A percentile compares a stretch with the other conserved stretches of the same genome.
Conservation (phyloP, 352 stramenopile species). For the Globisporangium mamillatum region DNA sequence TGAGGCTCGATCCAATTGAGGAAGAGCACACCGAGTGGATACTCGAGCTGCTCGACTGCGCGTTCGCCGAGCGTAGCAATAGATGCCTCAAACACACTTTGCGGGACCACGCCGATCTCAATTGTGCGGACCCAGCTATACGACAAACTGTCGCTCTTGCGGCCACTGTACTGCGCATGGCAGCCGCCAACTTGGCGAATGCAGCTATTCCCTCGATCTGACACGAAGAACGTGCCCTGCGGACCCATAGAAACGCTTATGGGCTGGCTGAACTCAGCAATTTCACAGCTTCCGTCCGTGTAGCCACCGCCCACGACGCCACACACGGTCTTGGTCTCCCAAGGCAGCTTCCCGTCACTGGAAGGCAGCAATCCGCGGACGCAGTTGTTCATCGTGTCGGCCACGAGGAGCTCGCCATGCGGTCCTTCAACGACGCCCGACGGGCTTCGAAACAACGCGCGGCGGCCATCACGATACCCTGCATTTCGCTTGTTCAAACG, state of each 20-base stretch:
- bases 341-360: conserved; percentile 12
- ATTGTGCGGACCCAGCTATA: conserved; percentile 47
- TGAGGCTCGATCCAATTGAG: not conserved
- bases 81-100: conserved; percentile 7
- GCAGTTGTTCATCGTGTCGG: conserved; percentile 62
- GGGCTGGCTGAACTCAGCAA: conserved; percentile 37
- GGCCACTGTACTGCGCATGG: conserved; percentile 11
- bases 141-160: conserved; percentile 16
- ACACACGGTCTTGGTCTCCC: conserved; percentile 32
- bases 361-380: conserved; percentile 32
- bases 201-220: conserved; percentile 40
- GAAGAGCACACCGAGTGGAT: conserved; percentile 15
- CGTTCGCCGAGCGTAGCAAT: not conserved
- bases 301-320: conserved; percentile 26
- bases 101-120: conserved; percentile 22
- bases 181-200: conserved; percentile 40
- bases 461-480: conserved; percentile 30
- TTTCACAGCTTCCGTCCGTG: conserved; percentile 29
- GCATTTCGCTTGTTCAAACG: conserved; percentile 16
- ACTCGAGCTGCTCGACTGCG: conserved; percentile 11
- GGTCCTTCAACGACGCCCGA: conserved; percentile 27
- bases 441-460: conserved; percentile 42
- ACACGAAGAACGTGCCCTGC: conserved; percentile 36
- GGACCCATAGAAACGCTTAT: conserved; percentile 29
- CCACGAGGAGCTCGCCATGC: conserved; percentile 35